Conservation (phyloP, 371 early-diverging fungal genomes). For the Sporodiniella umbellata region DNA sequence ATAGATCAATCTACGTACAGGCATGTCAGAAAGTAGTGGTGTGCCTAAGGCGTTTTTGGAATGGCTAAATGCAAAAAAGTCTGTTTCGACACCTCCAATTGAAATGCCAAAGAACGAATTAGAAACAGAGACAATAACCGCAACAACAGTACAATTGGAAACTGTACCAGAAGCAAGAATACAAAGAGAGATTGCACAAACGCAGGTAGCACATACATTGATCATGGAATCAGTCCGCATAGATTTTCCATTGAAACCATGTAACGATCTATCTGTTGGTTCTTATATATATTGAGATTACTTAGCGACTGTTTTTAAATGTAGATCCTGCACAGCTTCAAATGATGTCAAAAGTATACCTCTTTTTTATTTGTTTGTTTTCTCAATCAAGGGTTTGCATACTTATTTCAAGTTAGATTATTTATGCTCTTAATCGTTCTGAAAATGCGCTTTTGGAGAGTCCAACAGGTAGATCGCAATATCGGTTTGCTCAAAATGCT, state of each 20-base stretch:
- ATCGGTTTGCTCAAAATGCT: too few relatives aligned
- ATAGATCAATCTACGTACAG: too few relatives aligned
- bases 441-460: slow-evolving; percentile 59
- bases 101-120: neutral
- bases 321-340: slow-evolving; percentile 54
- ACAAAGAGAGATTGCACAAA: too few relatives aligned
- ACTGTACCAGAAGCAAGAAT: too few relatives aligned
- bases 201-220: slow-evolving; percentile 9
- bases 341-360: slow-evolving; percentile 53
- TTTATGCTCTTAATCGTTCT: slow-evolving; percentile 41
- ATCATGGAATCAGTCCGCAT: slow-evolving; percentile 40
- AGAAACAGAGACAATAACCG: neutral
- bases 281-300: neutral
- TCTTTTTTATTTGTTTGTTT: neutral
- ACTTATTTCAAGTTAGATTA: too few relatives aligned
- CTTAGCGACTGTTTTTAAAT: neutral
- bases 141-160: too few relatives aligned
- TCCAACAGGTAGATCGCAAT: slow-evolving; percentile 52
- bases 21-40: neutral
- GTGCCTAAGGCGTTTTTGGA: neutral
- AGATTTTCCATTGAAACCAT: slow-evolving; percentile 54
- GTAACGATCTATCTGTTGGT: slow-evolving; percentile 24
- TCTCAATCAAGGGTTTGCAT: too few relatives aligned
- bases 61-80: neutral
- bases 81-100: neutral